phyloP scores from a whole-genome alignment of 805 yeast genomes.

The Sugiyamaella smithiae region DNA sequence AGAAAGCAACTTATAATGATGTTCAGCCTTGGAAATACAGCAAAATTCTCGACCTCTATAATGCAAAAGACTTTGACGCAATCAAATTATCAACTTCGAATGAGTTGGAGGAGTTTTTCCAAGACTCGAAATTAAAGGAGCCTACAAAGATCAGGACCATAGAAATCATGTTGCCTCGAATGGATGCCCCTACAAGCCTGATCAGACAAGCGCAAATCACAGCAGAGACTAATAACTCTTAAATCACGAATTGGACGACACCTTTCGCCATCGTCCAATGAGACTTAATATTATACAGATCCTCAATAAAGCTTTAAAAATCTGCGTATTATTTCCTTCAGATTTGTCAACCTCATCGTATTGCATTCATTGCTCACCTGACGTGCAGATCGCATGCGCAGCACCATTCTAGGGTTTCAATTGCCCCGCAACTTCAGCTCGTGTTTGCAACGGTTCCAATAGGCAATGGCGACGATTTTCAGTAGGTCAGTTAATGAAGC shows the following conservation, averaged over 20 bases:
- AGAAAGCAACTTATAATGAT: conserved; percentile 54
- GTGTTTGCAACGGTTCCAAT: too few species aligned
- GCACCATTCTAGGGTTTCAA: too few species aligned
- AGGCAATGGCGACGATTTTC: too few species aligned
- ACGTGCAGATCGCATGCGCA: too few species aligned
- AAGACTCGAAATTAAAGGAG: conserved; percentile 39
- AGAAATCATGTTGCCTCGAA: conserved; percentile 54
- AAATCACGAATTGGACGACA: too few species aligned
- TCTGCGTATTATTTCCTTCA: too few species aligned
- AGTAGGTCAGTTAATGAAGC: conserved; percentile 21
- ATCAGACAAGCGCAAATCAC: conserved; percentile 64
- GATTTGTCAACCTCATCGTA: too few species aligned
- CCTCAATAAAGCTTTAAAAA: too few species aligned
- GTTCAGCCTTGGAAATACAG: conserved; percentile 61
- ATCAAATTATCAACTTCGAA: conserved; percentile 46
- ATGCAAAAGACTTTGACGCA: conserved; percentile 46
- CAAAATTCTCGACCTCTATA: conserved; percentile 48
- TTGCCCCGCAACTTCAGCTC: too few species aligned
- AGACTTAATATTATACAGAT: too few species aligned
- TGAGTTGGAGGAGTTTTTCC: conserved; percentile 46
- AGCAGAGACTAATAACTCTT: conserved; percentile 41
- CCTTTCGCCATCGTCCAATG: too few species aligned
- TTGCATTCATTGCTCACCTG: too few species aligned
- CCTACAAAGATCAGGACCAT: conserved; percentile 50
- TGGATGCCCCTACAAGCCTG: conserved; percentile 64